Percentiles rank a stretch among this genome's conserved stretches.
These are phyloP conservation scores for Fraxinus baroniana DNA, from an alignment of 305 asterid genomes.

Conservation along the genomic window DNA sequence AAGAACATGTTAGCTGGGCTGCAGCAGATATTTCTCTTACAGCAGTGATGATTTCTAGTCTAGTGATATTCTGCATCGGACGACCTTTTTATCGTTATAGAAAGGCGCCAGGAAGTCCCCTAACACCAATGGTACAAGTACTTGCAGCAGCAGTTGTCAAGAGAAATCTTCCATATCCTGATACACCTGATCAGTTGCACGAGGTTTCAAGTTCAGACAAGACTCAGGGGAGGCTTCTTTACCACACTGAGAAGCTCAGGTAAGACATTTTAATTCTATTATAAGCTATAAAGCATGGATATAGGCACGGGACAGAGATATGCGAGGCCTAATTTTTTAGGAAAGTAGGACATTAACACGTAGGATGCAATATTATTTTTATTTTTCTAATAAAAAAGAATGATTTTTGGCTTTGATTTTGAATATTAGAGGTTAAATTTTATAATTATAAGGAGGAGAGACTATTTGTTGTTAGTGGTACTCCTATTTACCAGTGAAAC, in stretches of 20 bases:
- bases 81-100: slow-evolving; percentile 24
- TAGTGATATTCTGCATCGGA: slow-evolving; percentile 45
- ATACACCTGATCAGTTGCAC: slow-evolving; percentile 17
- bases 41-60: slow-evolving; percentile 43
- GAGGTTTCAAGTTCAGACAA: slow-evolving; percentile 23
- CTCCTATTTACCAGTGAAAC: neutral
- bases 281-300: too few relatives aligned
- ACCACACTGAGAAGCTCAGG: slow-evolving; percentile 25
- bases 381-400: too few relatives aligned
- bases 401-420: neutral
- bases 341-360: neutral
- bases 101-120: slow-evolving; percentile 27
- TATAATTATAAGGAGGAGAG: neutral
- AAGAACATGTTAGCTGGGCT: slow-evolving; percentile 74
- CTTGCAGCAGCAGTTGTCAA: slow-evolving; percentile 29
- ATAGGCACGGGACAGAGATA: neutral
- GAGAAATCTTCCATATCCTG: slow-evolving; percentile 28
- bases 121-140: slow-evolving; percentile 27
- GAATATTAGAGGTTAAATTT: neutral
- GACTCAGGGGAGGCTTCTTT: slow-evolving; percentile 20
- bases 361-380: neutral
- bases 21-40: slow-evolving; percentile 65
- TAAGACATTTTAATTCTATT: neutral
- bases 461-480: neutral
- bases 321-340: neutral